Conservation (phyloP, 768 basidiomycete genomes). For the Candolleomyces efflorescens region DNA sequence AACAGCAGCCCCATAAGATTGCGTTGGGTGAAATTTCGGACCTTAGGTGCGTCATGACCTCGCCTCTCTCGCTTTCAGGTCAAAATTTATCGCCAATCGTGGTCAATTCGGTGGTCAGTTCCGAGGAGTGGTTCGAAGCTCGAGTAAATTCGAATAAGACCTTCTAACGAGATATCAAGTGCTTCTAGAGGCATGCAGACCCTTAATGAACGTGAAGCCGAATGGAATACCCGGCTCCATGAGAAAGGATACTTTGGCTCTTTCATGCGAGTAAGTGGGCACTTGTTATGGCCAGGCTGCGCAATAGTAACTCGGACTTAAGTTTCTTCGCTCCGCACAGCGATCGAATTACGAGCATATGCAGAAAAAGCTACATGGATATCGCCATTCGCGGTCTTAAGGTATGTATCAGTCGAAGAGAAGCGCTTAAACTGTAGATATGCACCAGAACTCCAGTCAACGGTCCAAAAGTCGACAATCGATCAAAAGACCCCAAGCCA, state of each 20-base stretch:
- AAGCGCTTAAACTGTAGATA: slow-evolving; percentile 9
- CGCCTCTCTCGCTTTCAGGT: not conserved
- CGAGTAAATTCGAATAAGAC: not conserved
- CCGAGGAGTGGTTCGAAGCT: not conserved
- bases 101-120: not conserved
- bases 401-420: slow-evolving; percentile 10
- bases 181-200: not conserved
- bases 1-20: not conserved
- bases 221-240: not conserved
- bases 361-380: no score
- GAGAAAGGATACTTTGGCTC: not conserved
- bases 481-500: slow-evolving; percentile 18
- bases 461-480: slow-evolving; percentile 13
- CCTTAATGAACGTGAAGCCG: not conserved
- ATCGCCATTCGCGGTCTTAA: not conserved
- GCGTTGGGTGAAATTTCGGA: slow-evolving; percentile 1
- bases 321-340: no score
- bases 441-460: not conserved
- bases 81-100: not conserved
- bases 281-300: no score
- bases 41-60: not conserved
- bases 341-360: no score
- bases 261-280: no score
- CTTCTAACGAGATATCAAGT: not conserved
- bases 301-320: no score